Evolutionary conservation across 331 rosid genomes (phyloP).

Genomic region (Cucumis variabilis): DNA sequence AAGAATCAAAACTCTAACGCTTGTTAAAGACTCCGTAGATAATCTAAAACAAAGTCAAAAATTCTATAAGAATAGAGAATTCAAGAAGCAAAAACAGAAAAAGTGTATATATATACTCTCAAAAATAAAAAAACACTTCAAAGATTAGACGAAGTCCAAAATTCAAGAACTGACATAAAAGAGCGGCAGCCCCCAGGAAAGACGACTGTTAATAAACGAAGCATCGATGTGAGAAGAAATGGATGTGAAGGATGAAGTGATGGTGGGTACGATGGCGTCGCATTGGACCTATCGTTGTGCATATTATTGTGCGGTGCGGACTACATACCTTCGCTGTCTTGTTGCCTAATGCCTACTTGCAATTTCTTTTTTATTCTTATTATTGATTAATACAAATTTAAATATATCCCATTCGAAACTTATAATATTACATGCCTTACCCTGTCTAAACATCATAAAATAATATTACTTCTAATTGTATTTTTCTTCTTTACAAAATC

Average conservation of each 20-base stretch:
- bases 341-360: background rate
- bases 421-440: background rate
- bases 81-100: too few relatives aligned
- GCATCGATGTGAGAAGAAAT: background rate
- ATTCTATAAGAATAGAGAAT: too few relatives aligned
- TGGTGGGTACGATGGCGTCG: background rate
- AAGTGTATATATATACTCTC: too few relatives aligned
- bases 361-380: background rate
- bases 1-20: too few relatives aligned
- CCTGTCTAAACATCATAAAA: background rate
- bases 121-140: too few relatives aligned
- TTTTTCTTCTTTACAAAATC: too few relatives aligned
- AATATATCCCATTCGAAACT: background rate
- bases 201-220: background rate
- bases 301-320: background rate
- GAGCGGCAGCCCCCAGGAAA: background rate
- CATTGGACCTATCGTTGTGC: background rate
- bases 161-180: background rate
- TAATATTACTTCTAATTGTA: too few relatives aligned
- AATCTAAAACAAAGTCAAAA: too few relatives aligned
- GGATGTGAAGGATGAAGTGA: conserved; percentile 11
- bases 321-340: background rate
- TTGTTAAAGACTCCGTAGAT: too few relatives aligned
- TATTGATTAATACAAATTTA: background rate
- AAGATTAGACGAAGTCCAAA: too few relatives aligned